A percentile compares a stretch with the other conserved stretches of the same genome.
Evolutionary conservation across 2,329 filamentous ascomycete species (phyloP).

Genomic region (Curvularia sp.): DNA sequence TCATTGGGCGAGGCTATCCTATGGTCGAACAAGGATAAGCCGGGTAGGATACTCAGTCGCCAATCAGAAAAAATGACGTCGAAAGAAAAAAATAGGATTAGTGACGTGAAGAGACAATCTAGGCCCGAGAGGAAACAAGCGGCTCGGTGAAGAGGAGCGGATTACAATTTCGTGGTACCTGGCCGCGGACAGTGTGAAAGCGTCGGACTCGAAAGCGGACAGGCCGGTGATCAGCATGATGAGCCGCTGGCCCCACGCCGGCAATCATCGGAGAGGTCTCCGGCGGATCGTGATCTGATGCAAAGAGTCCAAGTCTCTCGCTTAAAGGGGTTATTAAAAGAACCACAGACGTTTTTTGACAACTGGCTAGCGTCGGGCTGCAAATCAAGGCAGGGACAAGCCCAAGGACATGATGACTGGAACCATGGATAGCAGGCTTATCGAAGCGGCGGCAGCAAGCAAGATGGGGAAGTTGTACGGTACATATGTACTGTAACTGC

Average conservation of each 20-base stretch:
- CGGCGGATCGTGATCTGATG: constrained; percentile 14
- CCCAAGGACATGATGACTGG: constrained; percentile 2
- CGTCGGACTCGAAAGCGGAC: constrained; percentile 6
- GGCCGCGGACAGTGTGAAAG: constrained; percentile 7
- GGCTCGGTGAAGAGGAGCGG: neutral
- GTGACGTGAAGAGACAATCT: neutral
- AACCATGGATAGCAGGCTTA: neutral
- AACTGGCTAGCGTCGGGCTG: constrained; percentile 7
- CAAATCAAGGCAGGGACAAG: constrained; percentile 5
- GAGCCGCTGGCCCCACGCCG: constrained; percentile 19
- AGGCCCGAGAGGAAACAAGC: neutral
- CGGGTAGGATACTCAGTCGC: neutral
- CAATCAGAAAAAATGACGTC: constrained; percentile 1
- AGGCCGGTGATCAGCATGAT: constrained; percentile 18
- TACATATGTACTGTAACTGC: neutral
- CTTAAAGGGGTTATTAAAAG: constrained; percentile 17
- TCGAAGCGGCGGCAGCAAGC: constrained; percentile 6
- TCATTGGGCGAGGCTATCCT: neutral
- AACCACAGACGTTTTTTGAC: constrained; percentile 17
- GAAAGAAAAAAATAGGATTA: neutral
- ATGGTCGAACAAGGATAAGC: neutral
- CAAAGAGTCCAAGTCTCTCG: constrained; percentile 4
- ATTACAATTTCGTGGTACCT: neutral
- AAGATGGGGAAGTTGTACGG: neutral
- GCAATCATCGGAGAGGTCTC: constrained; percentile 16